Conservation (phyloP, 805 yeast species). For the Zygosaccharomyces siamensis region DNA sequence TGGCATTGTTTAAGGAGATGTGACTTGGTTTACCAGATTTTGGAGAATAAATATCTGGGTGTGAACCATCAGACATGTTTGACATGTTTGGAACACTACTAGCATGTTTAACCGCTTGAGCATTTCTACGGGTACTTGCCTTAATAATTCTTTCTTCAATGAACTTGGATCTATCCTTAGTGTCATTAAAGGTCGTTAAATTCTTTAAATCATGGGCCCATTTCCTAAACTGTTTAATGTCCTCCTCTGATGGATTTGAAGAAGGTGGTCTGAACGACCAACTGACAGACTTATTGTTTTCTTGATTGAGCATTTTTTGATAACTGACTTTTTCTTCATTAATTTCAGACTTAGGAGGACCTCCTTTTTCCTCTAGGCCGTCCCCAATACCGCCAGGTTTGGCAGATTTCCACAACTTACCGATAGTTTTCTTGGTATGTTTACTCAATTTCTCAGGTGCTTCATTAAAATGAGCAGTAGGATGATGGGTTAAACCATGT, state of each 20-base stretch:
- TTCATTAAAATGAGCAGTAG: slow-evolving; percentile 5
- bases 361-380: background rate
- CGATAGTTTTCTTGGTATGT: slow-evolving; percentile 21
- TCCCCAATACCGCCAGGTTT: slow-evolving; percentile 11
- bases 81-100: slow-evolving; percentile 7
- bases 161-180: slow-evolving; percentile 47
- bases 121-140: slow-evolving; percentile 16
- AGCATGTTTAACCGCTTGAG: slow-evolving; percentile 2
- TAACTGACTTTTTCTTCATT: slow-evolving; percentile 11
- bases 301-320: slow-evolving; percentile 14
- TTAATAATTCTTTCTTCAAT: slow-evolving; percentile 37
- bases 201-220: slow-evolving; percentile 57
- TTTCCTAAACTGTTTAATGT: slow-evolving; percentile 40
- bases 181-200: slow-evolving; percentile 44
- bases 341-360: slow-evolving; percentile 5
- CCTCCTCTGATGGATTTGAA: slow-evolving; percentile 41
- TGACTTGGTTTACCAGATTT: slow-evolving; percentile 25
- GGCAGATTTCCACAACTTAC: slow-evolving; percentile 18
- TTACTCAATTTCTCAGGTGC: slow-evolving; percentile 20
- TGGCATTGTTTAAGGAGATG: slow-evolving; percentile 23
- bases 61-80: slow-evolving; percentile 3
- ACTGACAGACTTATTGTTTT: slow-evolving; percentile 17
- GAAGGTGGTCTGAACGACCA: slow-evolving; percentile 29
- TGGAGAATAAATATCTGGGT: slow-evolving; percentile 6
- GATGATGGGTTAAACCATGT: background rate